Conservation (phyloP, 2,329 filamentous ascomycete species). For the Penicillium sp. region DNA sequence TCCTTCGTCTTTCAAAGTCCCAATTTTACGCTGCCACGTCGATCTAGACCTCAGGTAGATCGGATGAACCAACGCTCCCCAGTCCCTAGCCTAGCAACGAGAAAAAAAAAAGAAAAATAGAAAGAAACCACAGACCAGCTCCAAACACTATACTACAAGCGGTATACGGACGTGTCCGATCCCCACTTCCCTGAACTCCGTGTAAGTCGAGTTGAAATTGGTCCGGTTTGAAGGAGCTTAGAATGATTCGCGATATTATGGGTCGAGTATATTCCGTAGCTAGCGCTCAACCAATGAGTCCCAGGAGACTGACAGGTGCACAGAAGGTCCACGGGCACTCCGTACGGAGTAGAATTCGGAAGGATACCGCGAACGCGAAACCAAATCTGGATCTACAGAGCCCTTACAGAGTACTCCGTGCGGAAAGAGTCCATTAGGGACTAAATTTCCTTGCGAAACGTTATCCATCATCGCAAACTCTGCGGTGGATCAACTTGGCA, state of each 20-base stretch:
- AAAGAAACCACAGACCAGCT: not conserved
- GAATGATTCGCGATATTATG: not conserved
- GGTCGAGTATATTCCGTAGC: not conserved
- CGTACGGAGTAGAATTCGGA: not conserved
- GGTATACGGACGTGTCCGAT: not conserved
- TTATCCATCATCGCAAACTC: not conserved
- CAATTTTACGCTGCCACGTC: not conserved
- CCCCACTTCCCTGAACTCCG: not conserved
- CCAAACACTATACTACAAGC: not conserved
- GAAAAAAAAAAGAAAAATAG: not conserved
- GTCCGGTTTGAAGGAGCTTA: not conserved
- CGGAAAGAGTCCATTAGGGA: not conserved
- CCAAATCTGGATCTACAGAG: not conserved
- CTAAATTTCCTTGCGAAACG: not conserved
- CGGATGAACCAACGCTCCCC: not conserved
- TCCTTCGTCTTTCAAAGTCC: too few relatives aligned
- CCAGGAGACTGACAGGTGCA: too few relatives aligned
- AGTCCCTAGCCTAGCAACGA: not conserved
- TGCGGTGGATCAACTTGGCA: slow-evolving; percentile 1
- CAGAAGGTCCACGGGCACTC: too few relatives aligned
- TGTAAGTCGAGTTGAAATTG: not conserved
- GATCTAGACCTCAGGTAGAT: not conserved
- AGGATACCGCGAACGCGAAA: not conserved
- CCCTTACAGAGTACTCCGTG: not conserved
- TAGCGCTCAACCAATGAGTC: too few relatives aligned